Base-by-base conservation (phyloP, 768 basidiomycete species). In the Crucibulum laeve region DNA sequence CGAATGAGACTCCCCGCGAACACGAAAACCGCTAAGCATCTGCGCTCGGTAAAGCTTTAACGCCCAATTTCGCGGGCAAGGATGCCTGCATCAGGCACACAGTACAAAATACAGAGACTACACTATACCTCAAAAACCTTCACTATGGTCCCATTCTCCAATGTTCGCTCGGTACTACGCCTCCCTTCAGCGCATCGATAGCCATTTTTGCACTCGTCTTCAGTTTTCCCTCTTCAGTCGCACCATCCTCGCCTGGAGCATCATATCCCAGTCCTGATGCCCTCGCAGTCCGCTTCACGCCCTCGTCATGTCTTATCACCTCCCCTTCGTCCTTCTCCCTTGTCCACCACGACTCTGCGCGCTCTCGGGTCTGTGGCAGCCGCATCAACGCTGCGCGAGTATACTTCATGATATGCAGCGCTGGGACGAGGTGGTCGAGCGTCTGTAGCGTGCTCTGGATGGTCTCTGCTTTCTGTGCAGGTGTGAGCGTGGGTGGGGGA, bases 331-430 rank as follows among this genome's bases (percentile, higher is more conserved):
- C 59, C 35, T 71, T 70, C 53, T 84, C 74, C 24, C 62, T 67
- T 3, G 63, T 61, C 85, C 85, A 87, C 73, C 79, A 85, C 40
- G 61, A 60, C 1, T 53, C 55, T 0, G 74, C 69, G n/a, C 70
- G 71, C 7, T 62, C 63, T 6, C 77, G 73, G 10, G 79, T 63
- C 22, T 60, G 57, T 1, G 76, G 73, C 4, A 67, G 53, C 25
- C 86, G 76, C 71, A 80, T 69, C 21, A 78, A 62, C 2, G 82
- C 76, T 28, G 76, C 80, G 34, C 70, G 73, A 2, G 74, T 65
- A 52, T 80, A 77, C 52, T 77, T 77, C 44, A 81, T 61, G 28
- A 82, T 67, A 45, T 79, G 75, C 6, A 80, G 57, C 0, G 77
- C 69, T 13, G 70, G 64, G 2, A 79, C 46, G 26, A 71, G 60